Conservation (phyloP, 495 filamentous ascomycete species). For the Hypoxylon intermedium region DNA sequence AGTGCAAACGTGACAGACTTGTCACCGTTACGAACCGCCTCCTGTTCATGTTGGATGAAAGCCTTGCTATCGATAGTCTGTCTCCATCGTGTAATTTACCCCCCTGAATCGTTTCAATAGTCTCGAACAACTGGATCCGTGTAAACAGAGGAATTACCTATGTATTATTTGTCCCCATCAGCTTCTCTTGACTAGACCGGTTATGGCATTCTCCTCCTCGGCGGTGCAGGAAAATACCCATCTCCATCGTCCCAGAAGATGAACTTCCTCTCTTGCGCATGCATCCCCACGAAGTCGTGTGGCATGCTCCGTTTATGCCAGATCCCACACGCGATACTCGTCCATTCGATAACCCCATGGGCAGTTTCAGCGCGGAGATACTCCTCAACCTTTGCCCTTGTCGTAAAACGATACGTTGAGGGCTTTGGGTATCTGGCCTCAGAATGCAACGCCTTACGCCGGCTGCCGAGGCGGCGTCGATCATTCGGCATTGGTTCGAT, state of each 20-base stretch:
- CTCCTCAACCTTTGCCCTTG: conserved; percentile 52
- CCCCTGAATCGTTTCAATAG: conserved; percentile 45
- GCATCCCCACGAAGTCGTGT: conserved; percentile 44
- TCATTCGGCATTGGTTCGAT: conserved; percentile 48
- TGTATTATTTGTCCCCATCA: conserved; percentile 52
- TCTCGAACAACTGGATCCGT: conserved; percentile 49
- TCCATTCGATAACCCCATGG: conserved; percentile 50
- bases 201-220: conserved; percentile 46
- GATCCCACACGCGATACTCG: conserved; percentile 45
- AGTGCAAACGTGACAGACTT: conserved; percentile 24
- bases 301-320: conserved; percentile 54
- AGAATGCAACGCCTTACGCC: conserved; percentile 58
- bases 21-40: conserved; percentile 27
- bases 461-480: conserved; percentile 60
- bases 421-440: conserved; percentile 45
- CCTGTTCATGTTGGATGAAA: conserved; percentile 32
- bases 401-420: conserved; percentile 48
- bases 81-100: conserved; percentile 38
- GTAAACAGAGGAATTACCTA: conserved; percentile 49
- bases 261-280: conserved; percentile 41
- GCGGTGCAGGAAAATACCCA: conserved; percentile 48
- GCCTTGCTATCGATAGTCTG: conserved; percentile 29
- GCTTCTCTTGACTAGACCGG: conserved; percentile 41
- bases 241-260: conserved; percentile 53
- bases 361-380: conserved; percentile 46